These are phyloP conservation scores for Linnemannia exigua DNA, from an alignment of 192 early-diverging fungal genomes.

Conservation along the genomic window DNA sequence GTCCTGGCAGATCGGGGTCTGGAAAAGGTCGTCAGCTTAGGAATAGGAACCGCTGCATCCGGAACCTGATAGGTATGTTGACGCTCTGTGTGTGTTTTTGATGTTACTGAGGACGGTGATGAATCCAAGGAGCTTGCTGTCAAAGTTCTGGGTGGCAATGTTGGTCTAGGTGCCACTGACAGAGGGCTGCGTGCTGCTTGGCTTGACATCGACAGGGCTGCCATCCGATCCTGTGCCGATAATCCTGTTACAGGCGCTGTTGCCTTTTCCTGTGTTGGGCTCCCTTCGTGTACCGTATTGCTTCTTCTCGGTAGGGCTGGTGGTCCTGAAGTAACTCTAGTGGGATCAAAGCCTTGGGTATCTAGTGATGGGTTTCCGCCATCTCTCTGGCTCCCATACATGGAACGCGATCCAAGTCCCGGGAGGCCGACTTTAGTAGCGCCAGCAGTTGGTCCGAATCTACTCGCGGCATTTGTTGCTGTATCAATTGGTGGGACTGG, in stretches of 20 bases:
- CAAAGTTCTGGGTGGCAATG: constrained; percentile 22
- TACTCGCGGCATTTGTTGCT: neutral
- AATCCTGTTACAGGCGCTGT: neutral
- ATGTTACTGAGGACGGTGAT: neutral
- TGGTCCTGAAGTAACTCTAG: constrained; percentile 11
- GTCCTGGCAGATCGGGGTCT: constrained; percentile 62
- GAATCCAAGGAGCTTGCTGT: constrained; percentile 26
- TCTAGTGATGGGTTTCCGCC: neutral
- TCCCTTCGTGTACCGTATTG: constrained; percentile 15
- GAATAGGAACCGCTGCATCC: constrained; percentile 37
- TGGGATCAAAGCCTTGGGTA: neutral
- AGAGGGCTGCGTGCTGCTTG: constrained; percentile 44
- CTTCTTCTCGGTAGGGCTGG: constrained; percentile 37
- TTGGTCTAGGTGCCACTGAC: constrained; percentile 38
- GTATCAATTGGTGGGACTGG: neutral
- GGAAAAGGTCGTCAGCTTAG: constrained; percentile 53
- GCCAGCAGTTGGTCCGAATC: neutral
- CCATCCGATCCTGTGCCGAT: constrained; percentile 47
- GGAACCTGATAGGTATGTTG: constrained; percentile 31
- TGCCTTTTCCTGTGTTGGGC: neutral
- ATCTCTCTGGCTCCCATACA: neutral
- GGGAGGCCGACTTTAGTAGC: constrained; percentile 17
- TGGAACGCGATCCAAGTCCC: constrained; percentile 22
- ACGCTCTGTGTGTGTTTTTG: neutral
- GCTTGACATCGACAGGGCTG: constrained; percentile 27